phyloP scores from a whole-genome alignment of 2,329 filamentous ascomycete genomes.

The Bertia moriformis region DNA sequence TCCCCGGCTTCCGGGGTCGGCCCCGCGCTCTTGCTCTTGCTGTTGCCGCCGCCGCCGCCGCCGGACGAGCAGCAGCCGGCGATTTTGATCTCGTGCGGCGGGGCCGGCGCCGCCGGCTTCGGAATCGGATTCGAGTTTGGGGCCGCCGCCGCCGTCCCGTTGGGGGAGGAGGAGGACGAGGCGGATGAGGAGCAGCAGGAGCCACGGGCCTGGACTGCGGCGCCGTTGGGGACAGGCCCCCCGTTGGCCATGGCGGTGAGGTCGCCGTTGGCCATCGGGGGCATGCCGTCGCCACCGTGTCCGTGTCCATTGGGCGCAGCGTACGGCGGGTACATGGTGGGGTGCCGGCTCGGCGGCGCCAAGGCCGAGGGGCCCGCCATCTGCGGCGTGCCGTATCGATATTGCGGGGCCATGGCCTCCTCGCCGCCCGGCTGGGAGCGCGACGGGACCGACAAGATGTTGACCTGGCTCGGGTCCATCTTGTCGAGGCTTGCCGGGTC shows the following conservation, averaged over 20 bases:
- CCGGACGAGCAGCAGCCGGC: slow-evolving; percentile 22
- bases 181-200: background rate
- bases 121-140: slow-evolving; percentile 3
- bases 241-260: slow-evolving; percentile 2
- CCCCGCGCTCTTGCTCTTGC: slow-evolving; percentile 4
- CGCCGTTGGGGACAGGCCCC: background rate
- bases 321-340: too few relatives aligned
- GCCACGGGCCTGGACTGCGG: too few relatives aligned
- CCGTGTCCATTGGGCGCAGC: background rate
- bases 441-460: slow-evolving; percentile 23
- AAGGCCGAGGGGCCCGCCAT: too few relatives aligned
- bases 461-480: slow-evolving; percentile 36
- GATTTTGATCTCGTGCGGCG: slow-evolving; percentile 5
- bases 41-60: slow-evolving; percentile 3
- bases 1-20: slow-evolving; percentile 2
- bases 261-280: slow-evolving; percentile 1
- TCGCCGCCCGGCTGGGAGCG: slow-evolving; percentile 9
- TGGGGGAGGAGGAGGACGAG: too few relatives aligned
- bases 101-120: slow-evolving; percentile 5
- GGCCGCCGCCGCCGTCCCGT: background rate
- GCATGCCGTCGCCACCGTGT: background rate
- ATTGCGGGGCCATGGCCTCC: slow-evolving; percentile 8
- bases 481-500: slow-evolving; percentile 31
- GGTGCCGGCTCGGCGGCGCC: too few relatives aligned
- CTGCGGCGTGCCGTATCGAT: too few relatives aligned